Evolutionary conservation across 257 asterid genomes (phyloP).

Genomic region (Buddleja alternifolia): DNA sequence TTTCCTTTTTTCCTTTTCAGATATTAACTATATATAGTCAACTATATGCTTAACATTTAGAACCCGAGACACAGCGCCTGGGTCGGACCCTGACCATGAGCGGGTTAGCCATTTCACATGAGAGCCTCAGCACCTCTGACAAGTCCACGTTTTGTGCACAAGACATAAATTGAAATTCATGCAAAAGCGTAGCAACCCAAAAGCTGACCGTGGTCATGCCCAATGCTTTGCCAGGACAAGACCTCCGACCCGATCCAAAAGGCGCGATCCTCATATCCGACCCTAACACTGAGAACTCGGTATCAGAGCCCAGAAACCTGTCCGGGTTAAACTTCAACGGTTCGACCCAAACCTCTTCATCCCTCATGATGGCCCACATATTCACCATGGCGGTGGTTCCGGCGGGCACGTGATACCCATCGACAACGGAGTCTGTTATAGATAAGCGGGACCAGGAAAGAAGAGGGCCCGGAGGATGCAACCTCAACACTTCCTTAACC

Average conservation of each 20-base stretch:
- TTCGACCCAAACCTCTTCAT: constrained; percentile 58
- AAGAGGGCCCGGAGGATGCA: constrained; percentile 95
- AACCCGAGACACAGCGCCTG: constrained; percentile 26
- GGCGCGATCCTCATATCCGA: constrained; percentile 79
- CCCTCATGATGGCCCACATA: constrained; percentile 92
- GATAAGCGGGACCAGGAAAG: constrained; percentile 87
- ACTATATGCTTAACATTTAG: not conserved
- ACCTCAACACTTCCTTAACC: constrained; percentile 69
- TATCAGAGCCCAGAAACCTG: constrained; percentile 43
- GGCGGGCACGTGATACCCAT: constrained; percentile 66
- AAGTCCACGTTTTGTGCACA: constrained; percentile 38
- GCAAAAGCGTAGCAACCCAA: constrained; percentile 75
- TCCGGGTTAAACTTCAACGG: constrained; percentile 64
- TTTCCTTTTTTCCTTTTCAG: not conserved
- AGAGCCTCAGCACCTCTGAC: constrained; percentile 52
- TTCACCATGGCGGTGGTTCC: constrained; percentile 88
- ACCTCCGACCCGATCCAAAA: constrained; percentile 81
- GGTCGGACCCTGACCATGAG: constrained; percentile 50
- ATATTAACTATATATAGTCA: not conserved
- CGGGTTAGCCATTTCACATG: constrained; percentile 81
- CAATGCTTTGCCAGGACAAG: constrained; percentile 75
- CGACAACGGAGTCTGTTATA: constrained; percentile 53
- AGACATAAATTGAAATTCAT: constrained; percentile 44
- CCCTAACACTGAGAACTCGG: constrained; percentile 51
- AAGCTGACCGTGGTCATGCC: constrained; percentile 63